phyloP scores from a whole-genome alignment of 1,284 basidiomycete genomes.

The Leccinum angustisporum region DNA sequence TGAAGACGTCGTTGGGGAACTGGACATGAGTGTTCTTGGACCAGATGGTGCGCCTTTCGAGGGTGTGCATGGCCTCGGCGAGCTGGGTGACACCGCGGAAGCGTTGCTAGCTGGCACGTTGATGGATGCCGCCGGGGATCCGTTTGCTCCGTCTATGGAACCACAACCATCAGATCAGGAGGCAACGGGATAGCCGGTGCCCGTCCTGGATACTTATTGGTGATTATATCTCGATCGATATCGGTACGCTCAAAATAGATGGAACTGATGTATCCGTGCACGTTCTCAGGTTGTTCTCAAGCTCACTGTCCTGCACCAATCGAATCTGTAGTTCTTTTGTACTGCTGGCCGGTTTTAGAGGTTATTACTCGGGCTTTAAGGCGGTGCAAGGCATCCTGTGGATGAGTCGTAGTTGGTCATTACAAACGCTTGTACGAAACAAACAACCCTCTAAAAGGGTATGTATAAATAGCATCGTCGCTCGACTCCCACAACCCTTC shows the following conservation, averaged over 20 bases:
- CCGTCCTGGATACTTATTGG: not conserved
- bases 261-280: conserved; percentile 7
- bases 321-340: not conserved
- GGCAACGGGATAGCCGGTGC: conserved; percentile 9
- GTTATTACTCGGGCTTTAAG: not conserved
- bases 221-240: conserved; percentile 8
- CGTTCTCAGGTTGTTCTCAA: not conserved
- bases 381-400: not conserved
- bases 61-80: conserved; percentile 51
- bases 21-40: conserved; percentile 63
- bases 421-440: conserved; percentile 4
- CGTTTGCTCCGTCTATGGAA: conserved; percentile 44
- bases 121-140: conserved; percentile 59
- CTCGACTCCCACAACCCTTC: not conserved
- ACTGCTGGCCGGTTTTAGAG: not conserved
- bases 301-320: not conserved
- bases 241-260: not conserved
- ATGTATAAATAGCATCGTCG: conserved; percentile 18
- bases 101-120: conserved; percentile 57
- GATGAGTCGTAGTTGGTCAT: not conserved
- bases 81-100: conserved; percentile 51
- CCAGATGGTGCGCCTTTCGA: conserved; percentile 64
- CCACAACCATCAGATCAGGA: conserved; percentile 17
- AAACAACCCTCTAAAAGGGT: conserved; percentile 26
- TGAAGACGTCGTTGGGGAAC: conserved; percentile 36